phyloP scores from a whole-genome alignment of 495 filamentous ascomycete genomes.

The Viridothelium virens region DNA sequence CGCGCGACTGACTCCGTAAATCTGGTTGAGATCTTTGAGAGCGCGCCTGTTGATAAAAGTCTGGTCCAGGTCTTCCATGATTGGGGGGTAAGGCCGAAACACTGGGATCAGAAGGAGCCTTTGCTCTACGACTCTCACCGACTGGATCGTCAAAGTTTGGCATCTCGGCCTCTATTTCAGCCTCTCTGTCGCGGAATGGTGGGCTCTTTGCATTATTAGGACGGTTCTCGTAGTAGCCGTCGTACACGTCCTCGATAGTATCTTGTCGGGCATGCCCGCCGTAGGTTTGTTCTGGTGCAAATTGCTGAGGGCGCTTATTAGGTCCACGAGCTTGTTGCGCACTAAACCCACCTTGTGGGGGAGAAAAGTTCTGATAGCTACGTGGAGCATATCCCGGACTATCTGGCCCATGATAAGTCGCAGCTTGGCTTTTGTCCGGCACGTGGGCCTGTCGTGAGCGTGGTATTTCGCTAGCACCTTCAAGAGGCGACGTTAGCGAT shows the following conservation, averaged over 20 bases:
- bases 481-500: background rate
- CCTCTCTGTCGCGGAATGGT: slow-evolving; percentile 30
- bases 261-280: slow-evolving; percentile 15
- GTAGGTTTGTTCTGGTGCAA: background rate
- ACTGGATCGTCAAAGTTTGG: slow-evolving; percentile 61
- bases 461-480: background rate
- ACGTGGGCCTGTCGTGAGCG: background rate
- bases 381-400: background rate
- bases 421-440: background rate
- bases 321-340: background rate
- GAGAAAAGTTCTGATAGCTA: slow-evolving; percentile 10
- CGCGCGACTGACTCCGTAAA: slow-evolving; percentile 47
- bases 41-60: slow-evolving; percentile 35
- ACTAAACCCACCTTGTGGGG: background rate
- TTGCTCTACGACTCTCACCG: background rate
- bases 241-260: slow-evolving; percentile 43
- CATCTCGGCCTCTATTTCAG: slow-evolving; percentile 48
- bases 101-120: slow-evolving; percentile 33
- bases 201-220: slow-evolving; percentile 11
- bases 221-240: slow-evolving; percentile 46
- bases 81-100: slow-evolving; percentile 14
- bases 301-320: slow-evolving; percentile 10
- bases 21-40: slow-evolving; percentile 63
- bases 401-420: slow-evolving; percentile 1
- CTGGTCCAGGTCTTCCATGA: slow-evolving; percentile 34